Conservation (phyloP, 495 filamentous ascomycete genomes). For the Acidiella bohemica region DNA sequence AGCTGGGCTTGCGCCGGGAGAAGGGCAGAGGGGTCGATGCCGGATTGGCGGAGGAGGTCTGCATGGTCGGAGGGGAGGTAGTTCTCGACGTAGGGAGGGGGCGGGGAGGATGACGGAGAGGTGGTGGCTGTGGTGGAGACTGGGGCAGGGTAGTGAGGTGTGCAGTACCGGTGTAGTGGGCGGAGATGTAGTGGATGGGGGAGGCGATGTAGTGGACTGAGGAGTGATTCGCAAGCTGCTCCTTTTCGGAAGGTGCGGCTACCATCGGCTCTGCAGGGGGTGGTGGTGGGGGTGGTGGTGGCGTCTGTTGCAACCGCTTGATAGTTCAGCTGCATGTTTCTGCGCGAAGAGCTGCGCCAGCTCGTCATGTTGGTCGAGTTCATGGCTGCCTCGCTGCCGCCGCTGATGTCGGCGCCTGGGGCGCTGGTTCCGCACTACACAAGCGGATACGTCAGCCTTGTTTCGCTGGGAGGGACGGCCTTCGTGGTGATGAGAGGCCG, state of each 20-base stretch:
- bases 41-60: conserved; percentile 23
- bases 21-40: conserved; percentile 28
- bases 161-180: conserved; percentile 30
- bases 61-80: conserved; percentile 5
- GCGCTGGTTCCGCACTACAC: conserved; percentile 30
- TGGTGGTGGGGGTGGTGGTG: conserved; percentile 4
- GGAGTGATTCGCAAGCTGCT: conserved; percentile 7
- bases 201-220: too few relatives aligned
- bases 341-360: conserved; percentile 27
- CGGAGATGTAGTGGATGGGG: conserved; percentile 27
- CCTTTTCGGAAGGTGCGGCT: conserved; percentile 6
- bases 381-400: conserved; percentile 14
- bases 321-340: conserved; percentile 22
- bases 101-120: conserved; percentile 17
- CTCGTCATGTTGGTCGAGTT: conserved; percentile 30
- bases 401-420: conserved; percentile 22
- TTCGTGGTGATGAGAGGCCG: too few relatives aligned
- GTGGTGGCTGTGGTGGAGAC: conserved; percentile 19
- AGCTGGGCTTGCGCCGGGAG: conserved; percentile 29
- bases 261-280: not conserved
- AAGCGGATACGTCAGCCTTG: conserved; percentile 19
- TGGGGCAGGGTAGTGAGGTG: too few relatives aligned
- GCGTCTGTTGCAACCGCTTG: conserved; percentile 2
- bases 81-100: conserved; percentile 13
- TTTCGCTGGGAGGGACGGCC: not conserved